A percentile compares a stretch with the other conserved stretches of the same genome.
phyloP scores from a whole-genome alignment of 176 grass and related monocot genomes.

The Rhynchospora pubera region DNA sequence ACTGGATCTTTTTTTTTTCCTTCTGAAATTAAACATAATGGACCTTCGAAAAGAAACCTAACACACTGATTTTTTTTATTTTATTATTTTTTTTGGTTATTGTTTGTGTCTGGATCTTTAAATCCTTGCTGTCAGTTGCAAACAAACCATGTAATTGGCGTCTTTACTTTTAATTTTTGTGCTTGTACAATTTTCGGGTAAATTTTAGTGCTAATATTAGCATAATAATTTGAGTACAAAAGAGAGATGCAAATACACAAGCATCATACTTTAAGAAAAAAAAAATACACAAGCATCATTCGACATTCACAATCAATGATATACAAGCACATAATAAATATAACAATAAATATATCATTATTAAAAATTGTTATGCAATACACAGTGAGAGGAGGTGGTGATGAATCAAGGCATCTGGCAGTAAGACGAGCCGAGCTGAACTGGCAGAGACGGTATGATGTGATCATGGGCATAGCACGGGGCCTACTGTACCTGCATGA shows the following conservation, averaged over 20 bases:
- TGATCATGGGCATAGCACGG: slow-evolving; percentile 71
- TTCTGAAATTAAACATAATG: too few species aligned
- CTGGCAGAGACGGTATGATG: slow-evolving; percentile 59
- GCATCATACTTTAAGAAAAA: too few species aligned
- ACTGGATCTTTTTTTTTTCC: not conserved
- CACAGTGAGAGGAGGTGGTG: not conserved
- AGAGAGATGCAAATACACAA: too few species aligned
- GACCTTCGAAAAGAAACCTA: not conserved
- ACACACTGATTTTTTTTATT: not conserved
- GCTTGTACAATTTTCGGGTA: not conserved
- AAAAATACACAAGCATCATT: too few species aligned
- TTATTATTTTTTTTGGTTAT: not conserved
- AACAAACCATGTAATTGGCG: not conserved
- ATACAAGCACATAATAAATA: not conserved
- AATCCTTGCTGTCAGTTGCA: not conserved
- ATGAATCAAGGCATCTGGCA: not conserved
- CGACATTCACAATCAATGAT: not conserved
- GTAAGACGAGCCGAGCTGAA: slow-evolving; percentile 40
- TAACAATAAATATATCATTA: not conserved
- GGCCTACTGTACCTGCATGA: slow-evolving; percentile 94
- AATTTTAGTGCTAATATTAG: not conserved
- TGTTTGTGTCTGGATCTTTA: not conserved
- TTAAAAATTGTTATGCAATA: not conserved
- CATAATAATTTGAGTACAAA: not conserved
- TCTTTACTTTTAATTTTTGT: not conserved